phyloP scores from a whole-genome alignment of 352 stramenopile genomes.

The Aphanomyces euteiches region DNA sequence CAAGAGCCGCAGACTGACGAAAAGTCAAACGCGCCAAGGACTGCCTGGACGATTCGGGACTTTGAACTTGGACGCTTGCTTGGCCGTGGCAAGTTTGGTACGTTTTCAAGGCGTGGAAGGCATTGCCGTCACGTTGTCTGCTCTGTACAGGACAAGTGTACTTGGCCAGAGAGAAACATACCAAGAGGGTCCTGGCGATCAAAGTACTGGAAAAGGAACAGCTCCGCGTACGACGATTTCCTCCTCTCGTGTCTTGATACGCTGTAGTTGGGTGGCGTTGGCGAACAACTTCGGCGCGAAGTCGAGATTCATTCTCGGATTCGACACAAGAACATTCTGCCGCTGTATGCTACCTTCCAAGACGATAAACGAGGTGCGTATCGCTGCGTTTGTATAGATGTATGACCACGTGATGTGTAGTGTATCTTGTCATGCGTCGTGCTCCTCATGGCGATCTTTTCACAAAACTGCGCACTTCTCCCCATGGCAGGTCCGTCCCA shows the following conservation, averaged over 20 bases:
- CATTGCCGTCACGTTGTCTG: background rate
- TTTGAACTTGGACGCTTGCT: constrained; percentile 84
- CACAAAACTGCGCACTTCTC: constrained; percentile 61
- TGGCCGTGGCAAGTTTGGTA: constrained; percentile 83
- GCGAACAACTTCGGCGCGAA: constrained; percentile 83
- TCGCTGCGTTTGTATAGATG: constrained; percentile 5
- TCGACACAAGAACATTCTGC: constrained; percentile 82
- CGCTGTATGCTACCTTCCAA: constrained; percentile 81
- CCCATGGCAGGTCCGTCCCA: constrained; percentile 40
- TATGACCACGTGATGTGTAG: constrained; percentile 20
- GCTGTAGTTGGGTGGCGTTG: constrained; percentile 41
- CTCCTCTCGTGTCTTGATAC: constrained; percentile 5
- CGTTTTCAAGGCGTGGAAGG: background rate
- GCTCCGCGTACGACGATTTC: constrained; percentile 32
- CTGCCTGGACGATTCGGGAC: constrained; percentile 78
- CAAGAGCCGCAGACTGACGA: background rate
- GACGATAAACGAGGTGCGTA: constrained; percentile 46
- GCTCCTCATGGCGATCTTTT: constrained; percentile 80
- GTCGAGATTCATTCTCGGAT: constrained; percentile 90
- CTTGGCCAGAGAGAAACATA: constrained; percentile 78
- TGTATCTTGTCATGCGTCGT: constrained; percentile 88
- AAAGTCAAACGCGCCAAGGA: constrained; percentile 31
- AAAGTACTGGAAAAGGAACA: constrained; percentile 90
- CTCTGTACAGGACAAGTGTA: constrained; percentile 64
- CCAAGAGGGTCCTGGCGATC: constrained; percentile 73